Percentiles rank a stretch among this genome's conserved stretches.
Conservation (phyloP, 116 monocot species). For the Papilionanthe hybrid region DNA sequence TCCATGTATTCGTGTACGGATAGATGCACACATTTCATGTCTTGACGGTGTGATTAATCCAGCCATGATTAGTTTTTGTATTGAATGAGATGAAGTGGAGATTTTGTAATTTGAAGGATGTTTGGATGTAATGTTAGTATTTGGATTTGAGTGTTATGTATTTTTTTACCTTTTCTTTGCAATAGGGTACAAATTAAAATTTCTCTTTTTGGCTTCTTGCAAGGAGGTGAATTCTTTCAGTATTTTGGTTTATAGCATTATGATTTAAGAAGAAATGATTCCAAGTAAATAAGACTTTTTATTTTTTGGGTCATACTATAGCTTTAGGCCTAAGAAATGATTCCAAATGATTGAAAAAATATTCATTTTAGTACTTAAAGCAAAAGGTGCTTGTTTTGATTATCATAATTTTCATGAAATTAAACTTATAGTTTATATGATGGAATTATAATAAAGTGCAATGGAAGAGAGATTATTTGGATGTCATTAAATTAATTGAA, state of each 20-base stretch:
- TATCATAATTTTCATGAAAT: not conserved
- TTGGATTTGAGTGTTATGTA: not conserved
- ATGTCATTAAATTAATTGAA: not conserved
- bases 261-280: not conserved
- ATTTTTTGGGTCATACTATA: not conserved
- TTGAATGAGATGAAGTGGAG: not conserved
- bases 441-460: not conserved
- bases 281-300: not conserved
- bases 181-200: not conserved
- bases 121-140: not conserved
- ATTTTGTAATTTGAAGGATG: not conserved
- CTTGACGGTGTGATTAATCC: not conserved
- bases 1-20: not conserved
- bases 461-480: not conserved
- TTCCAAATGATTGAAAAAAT: not conserved
- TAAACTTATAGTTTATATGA: not conserved
- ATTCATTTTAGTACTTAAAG: not conserved
- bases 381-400: not conserved
- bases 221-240: not conserved
- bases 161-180: not conserved
- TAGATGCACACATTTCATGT: not conserved
- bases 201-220: not conserved
- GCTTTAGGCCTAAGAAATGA: not conserved
- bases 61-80: not conserved
- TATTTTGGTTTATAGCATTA: not conserved